Evolutionary conservation across 2,329 filamentous ascomycete species (phyloP).

Genomic region (Mycosphaerelloides madeirae): DNA sequence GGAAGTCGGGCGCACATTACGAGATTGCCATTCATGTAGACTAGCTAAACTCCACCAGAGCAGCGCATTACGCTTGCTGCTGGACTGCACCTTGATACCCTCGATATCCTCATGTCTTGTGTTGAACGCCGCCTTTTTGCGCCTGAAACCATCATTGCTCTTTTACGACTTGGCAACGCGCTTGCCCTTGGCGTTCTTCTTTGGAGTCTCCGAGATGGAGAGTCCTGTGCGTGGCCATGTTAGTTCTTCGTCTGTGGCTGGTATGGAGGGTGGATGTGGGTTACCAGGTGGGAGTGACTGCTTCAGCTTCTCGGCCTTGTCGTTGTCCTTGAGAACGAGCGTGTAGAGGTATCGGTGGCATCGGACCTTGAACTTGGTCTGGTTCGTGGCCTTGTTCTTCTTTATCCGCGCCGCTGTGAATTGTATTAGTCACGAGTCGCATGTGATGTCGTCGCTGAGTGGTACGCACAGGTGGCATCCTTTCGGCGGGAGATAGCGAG

Average conservation of each 20-base stretch:
- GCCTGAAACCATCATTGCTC: neutral
- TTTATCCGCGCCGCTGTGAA: conserved; percentile 53
- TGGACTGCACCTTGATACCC: conserved; percentile 11
- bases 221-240: conserved; percentile 45
- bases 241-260: neutral
- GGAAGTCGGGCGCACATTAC: conserved; percentile 4
- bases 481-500: conserved; percentile 99
- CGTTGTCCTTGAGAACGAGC: conserved; percentile 93
- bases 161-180: conserved; percentile 33
- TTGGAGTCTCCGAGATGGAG: conserved; percentile 56
- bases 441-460: neutral
- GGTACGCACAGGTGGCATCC: conserved; percentile 95
- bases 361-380: conserved; percentile 99
- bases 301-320: conserved; percentile 99
- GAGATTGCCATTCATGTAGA: conserved; percentile 1
- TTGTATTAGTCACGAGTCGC: neutral
- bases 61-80: neutral
- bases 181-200: conserved; percentile 59
- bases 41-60: conserved; percentile 4
- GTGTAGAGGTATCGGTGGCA: conserved; percentile 92
- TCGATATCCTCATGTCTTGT: conserved; percentile 2
- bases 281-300: conserved; percentile 95
- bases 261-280: conserved; percentile 9
- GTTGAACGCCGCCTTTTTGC: conserved; percentile 4
- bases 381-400: conserved; percentile 83